Evolutionary conservation across 768 basidiomycete species (phyloP), one percentile per base, ranked within the genome.

Genomic region (Boletus reticuloceps): DNA sequence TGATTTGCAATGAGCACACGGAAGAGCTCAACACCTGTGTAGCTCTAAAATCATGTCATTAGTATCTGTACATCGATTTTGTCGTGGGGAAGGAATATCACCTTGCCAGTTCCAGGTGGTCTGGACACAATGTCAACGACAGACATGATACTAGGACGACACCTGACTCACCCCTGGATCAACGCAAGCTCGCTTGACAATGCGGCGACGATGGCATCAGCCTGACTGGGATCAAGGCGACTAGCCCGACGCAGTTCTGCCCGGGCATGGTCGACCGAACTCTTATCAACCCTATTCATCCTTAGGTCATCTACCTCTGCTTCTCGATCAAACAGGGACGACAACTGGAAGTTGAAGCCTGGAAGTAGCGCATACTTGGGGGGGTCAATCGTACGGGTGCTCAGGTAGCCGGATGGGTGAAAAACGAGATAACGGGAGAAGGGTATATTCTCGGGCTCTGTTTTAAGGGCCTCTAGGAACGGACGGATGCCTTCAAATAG

Each of bases 81-180:
- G 17, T 13, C 4, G 22, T 5, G 9, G 13, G 37, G 5, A 20
- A 17, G 29, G 5, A 19, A 17, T 29, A 53, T 58, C 42, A 85
- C 85, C 79, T 89, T 89, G 58, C 89, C 89, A 0, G 89, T 90
- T 1, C 89, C 89, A 2, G 89, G 89, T 25, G 89, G 89, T 43
- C 87, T 88, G 54, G 5, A 37, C 4, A 27, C 29, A 27, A 46
- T 27, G 52, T 51, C 2, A 50, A 45, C 20, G 11, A 43, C 10
- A n/a, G 46, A 32, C 9, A 12, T 9, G 31, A n/a, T 8, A 16
- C 7, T 9, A 19, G 37, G 7, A 2, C 12, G 12, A 34, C 2
- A 22, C 51, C 36, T 1, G 49, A 59, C 72, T 58, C 62, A 88
- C 85, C 89, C 90, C 71, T 91, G 88, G 38, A 92, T 86, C 45